phyloP scores from a whole-genome alignment of 345 rosid genomes.

The Dipteronia sinensis region DNA sequence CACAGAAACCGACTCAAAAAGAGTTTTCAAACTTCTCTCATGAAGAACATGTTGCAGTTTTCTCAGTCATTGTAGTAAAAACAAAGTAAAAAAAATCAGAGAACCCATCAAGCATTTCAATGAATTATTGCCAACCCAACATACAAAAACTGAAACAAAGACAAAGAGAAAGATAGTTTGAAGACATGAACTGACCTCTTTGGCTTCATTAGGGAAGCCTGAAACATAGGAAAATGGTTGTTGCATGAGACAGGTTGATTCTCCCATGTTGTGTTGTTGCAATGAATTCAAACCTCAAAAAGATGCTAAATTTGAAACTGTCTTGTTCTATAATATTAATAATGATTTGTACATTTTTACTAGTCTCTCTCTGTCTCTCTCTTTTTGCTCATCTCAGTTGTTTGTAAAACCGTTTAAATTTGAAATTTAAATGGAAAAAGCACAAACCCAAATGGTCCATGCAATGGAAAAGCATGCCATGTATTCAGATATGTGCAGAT shows the following conservation, averaged over 20 bases:
- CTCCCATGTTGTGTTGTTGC: constrained; percentile 56
- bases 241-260: constrained; percentile 80
- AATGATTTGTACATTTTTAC: neutral
- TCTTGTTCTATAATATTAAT: neutral
- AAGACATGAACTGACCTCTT: constrained; percentile 46
- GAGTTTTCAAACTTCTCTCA: neutral
- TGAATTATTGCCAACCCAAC: constrained; percentile 1
- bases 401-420: constrained; percentile 24
- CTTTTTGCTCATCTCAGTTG: neutral
- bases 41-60: neutral
- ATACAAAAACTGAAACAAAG: neutral
- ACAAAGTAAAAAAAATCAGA: neutral
- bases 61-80: neutral
- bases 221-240: constrained; percentile 80
- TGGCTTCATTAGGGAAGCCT: constrained; percentile 55
- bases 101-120: constrained; percentile 14
- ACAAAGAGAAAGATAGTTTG: neutral
- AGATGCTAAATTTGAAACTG: constrained; percentile 17
- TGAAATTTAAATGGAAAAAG: constrained; percentile 41
- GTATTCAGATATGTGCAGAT: neutral
- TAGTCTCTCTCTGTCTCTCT: neutral
- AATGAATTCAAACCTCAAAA: constrained; percentile 23
- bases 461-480: constrained; percentile 9
- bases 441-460: constrained; percentile 16
- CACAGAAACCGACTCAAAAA: neutral